phyloP scores from a whole-genome alignment of 768 basidiomycete species.

The Boletus patriciae region DNA sequence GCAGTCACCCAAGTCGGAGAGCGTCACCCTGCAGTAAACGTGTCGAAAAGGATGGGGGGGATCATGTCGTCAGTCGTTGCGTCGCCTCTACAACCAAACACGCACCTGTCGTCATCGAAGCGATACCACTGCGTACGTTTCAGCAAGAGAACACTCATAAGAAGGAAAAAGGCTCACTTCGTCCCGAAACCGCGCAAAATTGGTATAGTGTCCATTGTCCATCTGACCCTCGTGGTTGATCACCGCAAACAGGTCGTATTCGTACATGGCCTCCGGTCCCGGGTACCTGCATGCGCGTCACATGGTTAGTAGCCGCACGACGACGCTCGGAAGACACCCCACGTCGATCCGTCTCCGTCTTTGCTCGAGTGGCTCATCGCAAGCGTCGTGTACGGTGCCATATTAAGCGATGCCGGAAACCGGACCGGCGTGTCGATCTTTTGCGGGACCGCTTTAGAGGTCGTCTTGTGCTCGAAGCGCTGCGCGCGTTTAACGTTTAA shows the following conservation, averaged over 20 bases:
- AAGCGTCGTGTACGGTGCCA: constrained; percentile 82
- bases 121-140: constrained; percentile 71
- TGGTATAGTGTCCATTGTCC: constrained; percentile 94
- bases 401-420: constrained; percentile 82
- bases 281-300: constrained; percentile 36
- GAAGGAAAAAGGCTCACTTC: constrained; percentile 55
- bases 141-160: not conserved
- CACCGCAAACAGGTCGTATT: constrained; percentile 90
- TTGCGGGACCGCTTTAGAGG: constrained; percentile 67
- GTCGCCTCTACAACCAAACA: not conserved
- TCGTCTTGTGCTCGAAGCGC: constrained; percentile 89
- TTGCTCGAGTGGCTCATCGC: constrained; percentile 53
- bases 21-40: constrained; percentile 55
- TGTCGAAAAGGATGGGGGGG: not conserved
- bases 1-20: constrained; percentile 64
- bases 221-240: constrained; percentile 94
- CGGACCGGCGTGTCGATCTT: constrained; percentile 85
- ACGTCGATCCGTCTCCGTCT: constrained; percentile 33
- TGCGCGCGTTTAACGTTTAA: constrained; percentile 28
- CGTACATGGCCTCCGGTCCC: constrained; percentile 70
- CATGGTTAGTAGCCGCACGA: not conserved
- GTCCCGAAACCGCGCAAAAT: constrained; percentile 79
- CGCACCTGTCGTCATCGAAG: constrained; percentile 92
- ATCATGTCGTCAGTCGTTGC: not conserved
- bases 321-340: constrained; percentile 15